Percentiles rank a stretch among this genome's conserved stretches.
These are phyloP conservation scores for Lactarius tabidus DNA, from an alignment of 768 basidiomycete species.

Conservation along the genomic window DNA sequence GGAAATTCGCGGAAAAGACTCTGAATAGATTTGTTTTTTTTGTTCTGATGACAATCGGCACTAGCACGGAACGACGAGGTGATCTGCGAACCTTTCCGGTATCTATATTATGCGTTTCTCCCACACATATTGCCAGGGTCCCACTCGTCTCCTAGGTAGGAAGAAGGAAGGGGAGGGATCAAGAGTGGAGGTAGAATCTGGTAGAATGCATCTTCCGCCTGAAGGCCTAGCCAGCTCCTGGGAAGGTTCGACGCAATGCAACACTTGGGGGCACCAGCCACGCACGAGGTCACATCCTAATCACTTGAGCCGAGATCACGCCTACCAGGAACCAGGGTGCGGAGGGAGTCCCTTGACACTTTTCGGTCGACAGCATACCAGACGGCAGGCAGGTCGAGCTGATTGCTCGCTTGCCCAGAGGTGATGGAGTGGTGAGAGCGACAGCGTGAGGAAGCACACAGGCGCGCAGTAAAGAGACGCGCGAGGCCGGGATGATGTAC, in stretches of 20 bases:
- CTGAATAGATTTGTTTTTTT: not conserved
- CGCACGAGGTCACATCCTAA: not conserved
- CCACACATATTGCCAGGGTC: not conserved
- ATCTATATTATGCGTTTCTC: not conserved
- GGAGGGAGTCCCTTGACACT: not conserved
- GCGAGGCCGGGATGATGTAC: conserved; percentile 10
- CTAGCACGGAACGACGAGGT: not conserved
- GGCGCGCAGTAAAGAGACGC: not conserved
- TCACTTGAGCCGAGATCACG: not conserved
- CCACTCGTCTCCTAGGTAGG: not conserved
- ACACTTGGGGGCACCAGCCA: not conserved
- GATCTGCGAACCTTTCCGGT: not conserved
- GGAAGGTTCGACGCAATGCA: not conserved
- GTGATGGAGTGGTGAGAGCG: not conserved
- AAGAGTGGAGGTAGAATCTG: not conserved
- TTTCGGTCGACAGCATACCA: not conserved
- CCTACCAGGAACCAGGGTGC: not conserved
- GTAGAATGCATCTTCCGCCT: not conserved
- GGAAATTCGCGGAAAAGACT: not conserved
- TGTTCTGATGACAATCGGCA: not conserved
- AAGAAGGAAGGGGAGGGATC: not conserved
- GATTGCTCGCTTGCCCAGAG: not conserved
- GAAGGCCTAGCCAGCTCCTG: not conserved
- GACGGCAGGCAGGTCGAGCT: not conserved
- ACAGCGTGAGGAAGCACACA: not conserved